Base-by-base conservation (phyloP, 305 asterid genomes). In the Caryopteris hybrid region DNA sequence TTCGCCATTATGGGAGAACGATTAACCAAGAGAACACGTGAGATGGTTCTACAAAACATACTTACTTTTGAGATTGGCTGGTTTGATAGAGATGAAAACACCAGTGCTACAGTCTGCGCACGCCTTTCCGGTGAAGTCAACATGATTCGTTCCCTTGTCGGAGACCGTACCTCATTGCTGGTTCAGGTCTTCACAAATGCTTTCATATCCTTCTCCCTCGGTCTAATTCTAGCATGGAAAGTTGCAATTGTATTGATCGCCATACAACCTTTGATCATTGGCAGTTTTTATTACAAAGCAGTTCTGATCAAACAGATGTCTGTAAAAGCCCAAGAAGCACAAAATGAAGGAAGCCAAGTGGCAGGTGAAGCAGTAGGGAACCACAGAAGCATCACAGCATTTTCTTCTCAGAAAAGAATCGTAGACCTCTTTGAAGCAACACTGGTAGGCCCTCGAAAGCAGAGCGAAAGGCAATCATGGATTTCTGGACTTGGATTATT, bases 1-100 rank as follows among this genome's bases (percentile, higher is more conserved):
- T 84, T 88, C 11, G 87, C 87, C 8, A 62, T 84, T 21, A 81
- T 78, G 89, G 92, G 96, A 47, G 92, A 86, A 61, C 58, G 76
- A 9, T 66, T 88, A 52, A 80, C 78, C 42, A 75, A 72, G 66
- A 64, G 77, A 18, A 43, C 77, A 0, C 75, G 83, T 1, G 71
- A 62, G 16, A 75, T 13, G 59, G 68, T 75, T 42, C 83, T 83
- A 2, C 53, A 48, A 12, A 83, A 80, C 0, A 66, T 83, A 14
- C 76, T 83, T 38, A 77, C 78, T 8, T 80, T 80, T 14, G 88
- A 80, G 74, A 29, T 80, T 0, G 80, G 68, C 0, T 83, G 85
- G 88, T 83, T 79, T 22, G 88, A 83, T 42, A 76, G 9, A 21
- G 81, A 72, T 0, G 74, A 60, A 25, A 83, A 80, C 48, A 69